Conservation (phyloP, 2,329 filamentous ascomycete genomes). For the Byssoonygena ceratinophila region DNA sequence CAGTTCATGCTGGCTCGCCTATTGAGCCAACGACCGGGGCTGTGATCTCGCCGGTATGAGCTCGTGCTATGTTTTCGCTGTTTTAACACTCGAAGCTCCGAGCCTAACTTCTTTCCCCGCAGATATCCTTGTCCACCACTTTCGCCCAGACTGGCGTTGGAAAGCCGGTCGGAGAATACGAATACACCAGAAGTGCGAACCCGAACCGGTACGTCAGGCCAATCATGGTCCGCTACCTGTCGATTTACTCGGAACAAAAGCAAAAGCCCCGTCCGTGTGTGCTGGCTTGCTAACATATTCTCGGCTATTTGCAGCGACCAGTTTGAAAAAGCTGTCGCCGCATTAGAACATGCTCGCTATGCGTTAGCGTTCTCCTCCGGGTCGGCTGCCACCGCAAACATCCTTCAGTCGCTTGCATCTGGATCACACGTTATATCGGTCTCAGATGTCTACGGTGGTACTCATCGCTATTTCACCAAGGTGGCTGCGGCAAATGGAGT, state of each 20-base stretch:
- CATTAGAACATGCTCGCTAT: slow-evolving; percentile 83
- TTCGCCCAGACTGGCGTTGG: slow-evolving; percentile 87
- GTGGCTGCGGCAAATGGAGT: slow-evolving; percentile 91
- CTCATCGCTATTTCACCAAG: slow-evolving; percentile 97
- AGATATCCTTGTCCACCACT: slow-evolving; percentile 91
- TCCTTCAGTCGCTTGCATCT: slow-evolving; percentile 81
- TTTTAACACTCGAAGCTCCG: not conserved
- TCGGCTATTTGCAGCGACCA: slow-evolving; percentile 50
- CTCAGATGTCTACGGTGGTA: slow-evolving; percentile 95
- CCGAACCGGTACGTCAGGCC: slow-evolving; percentile 56
- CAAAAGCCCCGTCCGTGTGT: not conserved
- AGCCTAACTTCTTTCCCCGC: slow-evolving; percentile 14
- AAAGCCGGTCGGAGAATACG: slow-evolving; percentile 74
- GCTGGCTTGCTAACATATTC: slow-evolving; percentile 7
- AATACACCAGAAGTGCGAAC: slow-evolving; percentile 89
- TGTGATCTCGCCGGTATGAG: slow-evolving; percentile 67
- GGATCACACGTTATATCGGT: slow-evolving; percentile 93
- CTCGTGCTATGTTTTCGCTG: not conserved
- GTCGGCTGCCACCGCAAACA: slow-evolving; percentile 82
- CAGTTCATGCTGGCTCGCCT: slow-evolving; percentile 84
- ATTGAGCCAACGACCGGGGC: slow-evolving; percentile 87
- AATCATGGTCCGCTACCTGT: not conserved
- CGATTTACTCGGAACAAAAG: not conserved
- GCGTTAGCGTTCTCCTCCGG: slow-evolving; percentile 92
- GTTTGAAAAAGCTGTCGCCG: slow-evolving; percentile 84